Base-by-base conservation (phyloP, 1,139 yeast genomes). In the Kurtzmaniella quercitrusa region DNA sequence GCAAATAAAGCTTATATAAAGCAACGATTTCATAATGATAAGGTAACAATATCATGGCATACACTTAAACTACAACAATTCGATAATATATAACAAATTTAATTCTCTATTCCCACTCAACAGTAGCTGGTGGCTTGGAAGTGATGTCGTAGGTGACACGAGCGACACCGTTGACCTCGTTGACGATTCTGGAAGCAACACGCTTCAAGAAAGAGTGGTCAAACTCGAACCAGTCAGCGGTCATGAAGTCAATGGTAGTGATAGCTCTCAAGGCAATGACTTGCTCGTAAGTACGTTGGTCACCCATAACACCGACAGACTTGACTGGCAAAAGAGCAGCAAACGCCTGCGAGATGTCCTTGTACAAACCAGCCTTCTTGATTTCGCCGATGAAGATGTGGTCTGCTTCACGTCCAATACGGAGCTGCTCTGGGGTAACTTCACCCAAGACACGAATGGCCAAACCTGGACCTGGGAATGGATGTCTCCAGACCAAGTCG, bases 391-490 rank as follows among this genome's bases (percentile, higher is more conserved):
- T 93, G 78, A 88, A 93, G 57, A 93, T 93, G 66, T 75, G 77
- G 65, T 93, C 99, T 47, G 99, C 98, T 65, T 89, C 93, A 71
- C 98, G 87, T 42, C 98, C 98, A 64, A 93, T 93, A 60, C 81
- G 89, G 46, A 93, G 93, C 73, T 93, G 98, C 50, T 76, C 83
- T 54, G 82, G 85, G 48, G 96, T 88, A 51, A 93, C 97, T 71
- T 91, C 98, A 55, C 99, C 99, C 46, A 93, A 76, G 46, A 93
- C 95, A 72, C 99, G 84, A 64, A 93, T 94, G 54, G 98, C 98
- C 62, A 93, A 87, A 74, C 99, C 99, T 64, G 99, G 99, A 63
- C 99, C 99, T 59, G 99, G 99, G 96, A 93, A 93, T 46, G 99
- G 99, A 64, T 93, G 99, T 78, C 99, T 88, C 98, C 98, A 91